A percentile compares a stretch with the other conserved stretches of the same genome.
Conservation (phyloP, 371 early-diverging fungal species). For the Haplosporangium sp. region DNA sequence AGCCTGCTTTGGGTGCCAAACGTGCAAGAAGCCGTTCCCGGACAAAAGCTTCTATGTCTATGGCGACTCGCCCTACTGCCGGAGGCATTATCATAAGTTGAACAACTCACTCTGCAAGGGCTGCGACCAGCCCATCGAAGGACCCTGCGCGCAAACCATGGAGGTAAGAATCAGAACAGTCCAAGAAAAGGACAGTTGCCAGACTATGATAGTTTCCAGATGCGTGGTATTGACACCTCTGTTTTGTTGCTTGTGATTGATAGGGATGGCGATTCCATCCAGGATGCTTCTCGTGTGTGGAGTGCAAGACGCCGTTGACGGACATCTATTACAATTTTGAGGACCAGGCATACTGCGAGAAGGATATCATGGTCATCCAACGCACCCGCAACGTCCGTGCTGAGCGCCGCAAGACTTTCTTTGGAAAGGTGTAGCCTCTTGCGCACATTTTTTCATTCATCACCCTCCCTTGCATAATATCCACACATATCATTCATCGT, state of each 20-base stretch:
- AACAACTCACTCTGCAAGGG: slow-evolving; percentile 83
- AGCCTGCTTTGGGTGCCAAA: slow-evolving; percentile 80
- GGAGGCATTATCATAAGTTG: slow-evolving; percentile 83
- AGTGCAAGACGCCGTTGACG: slow-evolving; percentile 74
- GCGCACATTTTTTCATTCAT: neutral
- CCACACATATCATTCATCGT: neutral
- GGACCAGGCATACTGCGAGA: slow-evolving; percentile 81
- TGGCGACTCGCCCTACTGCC: slow-evolving; percentile 85
- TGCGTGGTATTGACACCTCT: neutral
- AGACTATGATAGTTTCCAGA: too few species aligned
- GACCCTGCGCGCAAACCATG: slow-evolving; percentile 83
- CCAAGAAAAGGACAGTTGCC: too few species aligned
- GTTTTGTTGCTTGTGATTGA: slow-evolving; percentile 1
- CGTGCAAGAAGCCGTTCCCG: slow-evolving; percentile 83
- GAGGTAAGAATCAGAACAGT: slow-evolving; percentile 57
- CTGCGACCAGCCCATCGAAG: slow-evolving; percentile 86
- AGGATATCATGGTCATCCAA: slow-evolving; percentile 76
- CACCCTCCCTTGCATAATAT: neutral
- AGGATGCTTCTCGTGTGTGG: slow-evolving; percentile 64
- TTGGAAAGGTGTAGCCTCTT: slow-evolving; percentile 38
- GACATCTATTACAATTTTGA: slow-evolving; percentile 86
- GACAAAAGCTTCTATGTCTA: slow-evolving; percentile 90
- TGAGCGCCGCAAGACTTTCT: slow-evolving; percentile 75
- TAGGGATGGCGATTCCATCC: slow-evolving; percentile 69
- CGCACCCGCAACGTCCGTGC: slow-evolving; percentile 69